Evolutionary conservation across 176 grass and related monocot genomes (phyloP), one percentile per base, ranked within the genome.

Genomic region (Hsuehochloa calcarea): DNA sequence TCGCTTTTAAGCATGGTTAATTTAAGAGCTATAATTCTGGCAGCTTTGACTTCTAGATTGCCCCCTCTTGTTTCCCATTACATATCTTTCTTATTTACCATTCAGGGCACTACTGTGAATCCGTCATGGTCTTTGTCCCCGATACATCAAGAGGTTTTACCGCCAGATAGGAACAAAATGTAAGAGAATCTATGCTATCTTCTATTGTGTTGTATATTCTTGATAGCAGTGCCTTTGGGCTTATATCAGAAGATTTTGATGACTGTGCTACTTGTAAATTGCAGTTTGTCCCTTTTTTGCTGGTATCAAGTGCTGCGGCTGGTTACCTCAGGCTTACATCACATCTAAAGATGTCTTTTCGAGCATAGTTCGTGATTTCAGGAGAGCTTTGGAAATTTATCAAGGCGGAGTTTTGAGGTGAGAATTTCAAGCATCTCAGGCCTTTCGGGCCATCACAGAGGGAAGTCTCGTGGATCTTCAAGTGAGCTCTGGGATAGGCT

Each of bases 331-430:
- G 66, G 50, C 63, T 66, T 6, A 61, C 47, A 50, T 63, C 15
- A 25, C 65, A 65, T 66, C 47, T 74, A 43, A 58, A 82, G 70
- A 97, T 97, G 94, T 87, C 91, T 47, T 89, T 93, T 16, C 91
- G 75, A 23, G 31, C 77, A 91, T 93, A 80, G 47, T 97, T 47
- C 91, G 79, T 58, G 94, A 92, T 81, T 58, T 97, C 60, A 86
- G 80, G 94, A 90, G 64, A 90, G 87, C 80, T 85, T 97, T 70
- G 94, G 89, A 51, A 97, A 84, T 71, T 62, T 93, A 39, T 92
- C 94, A 3, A 88, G 84, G 67, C 27, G 82, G 58, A 92, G 84
- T 49, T 91, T 97, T 22, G 94, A 93, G 64, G 94, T 91, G 16
- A 90, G 77, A 80, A 87, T 96, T 45, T 87, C 74, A 5, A 75